phyloP scores from a whole-genome alignment of 306 rosid species.

The Vigna mungo region DNA sequence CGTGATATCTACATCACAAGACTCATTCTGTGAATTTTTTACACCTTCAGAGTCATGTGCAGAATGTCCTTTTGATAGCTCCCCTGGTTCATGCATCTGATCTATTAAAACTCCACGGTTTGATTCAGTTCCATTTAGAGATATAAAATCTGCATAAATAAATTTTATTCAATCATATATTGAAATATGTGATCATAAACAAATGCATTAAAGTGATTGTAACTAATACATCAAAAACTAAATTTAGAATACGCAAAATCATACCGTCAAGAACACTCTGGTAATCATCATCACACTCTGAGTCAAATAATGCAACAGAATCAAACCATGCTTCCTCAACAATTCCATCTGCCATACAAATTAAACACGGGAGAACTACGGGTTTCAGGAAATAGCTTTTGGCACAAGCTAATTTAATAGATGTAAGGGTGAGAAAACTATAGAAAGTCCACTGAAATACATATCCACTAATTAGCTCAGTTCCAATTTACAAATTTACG shows the following conservation, averaged over 20 bases:
- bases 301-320: slow-evolving; percentile 60
- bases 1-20: slow-evolving; percentile 44
- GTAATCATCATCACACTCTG: slow-evolving; percentile 83
- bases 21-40: background rate
- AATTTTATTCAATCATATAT: slow-evolving; percentile 8
- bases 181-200: background rate
- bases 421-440: slow-evolving; percentile 3
- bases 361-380: slow-evolving; percentile 19
- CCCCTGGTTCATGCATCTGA: slow-evolving; percentile 50
- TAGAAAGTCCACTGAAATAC: background rate
- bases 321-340: slow-evolving; percentile 74
- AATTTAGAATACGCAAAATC: background rate
- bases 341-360: slow-evolving; percentile 47
- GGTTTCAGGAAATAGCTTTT: background rate
- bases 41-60: background rate
- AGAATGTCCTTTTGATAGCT: slow-evolving; percentile 33
- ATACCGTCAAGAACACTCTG: slow-evolving; percentile 73
- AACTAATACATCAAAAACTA: slow-evolving; percentile 6
- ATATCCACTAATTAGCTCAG: background rate
- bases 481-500: background rate
- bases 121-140: slow-evolving; percentile 53
- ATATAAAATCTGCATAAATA: slow-evolving; percentile 57
- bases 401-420: background rate
- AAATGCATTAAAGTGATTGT: background rate
- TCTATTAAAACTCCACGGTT: slow-evolving; percentile 44